phyloP scores from a whole-genome alignment of 208 protist genomes.

The Porcisia deanei region DNA sequence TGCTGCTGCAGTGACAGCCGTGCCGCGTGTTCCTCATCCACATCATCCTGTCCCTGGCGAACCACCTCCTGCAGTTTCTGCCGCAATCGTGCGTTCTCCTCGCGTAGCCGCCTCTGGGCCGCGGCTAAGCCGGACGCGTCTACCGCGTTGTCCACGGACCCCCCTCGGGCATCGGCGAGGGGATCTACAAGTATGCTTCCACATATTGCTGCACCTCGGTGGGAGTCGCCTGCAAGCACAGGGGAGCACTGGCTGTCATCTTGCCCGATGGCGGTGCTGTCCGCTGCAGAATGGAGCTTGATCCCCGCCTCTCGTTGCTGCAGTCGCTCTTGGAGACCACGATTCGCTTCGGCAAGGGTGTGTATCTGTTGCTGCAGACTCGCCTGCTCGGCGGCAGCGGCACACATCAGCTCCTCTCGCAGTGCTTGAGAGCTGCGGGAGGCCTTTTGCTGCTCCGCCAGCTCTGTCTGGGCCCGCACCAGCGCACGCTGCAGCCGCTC shows the following conservation, averaged over 20 bases:
- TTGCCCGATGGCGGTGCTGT: neutral
- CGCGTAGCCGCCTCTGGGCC: constrained; percentile 17
- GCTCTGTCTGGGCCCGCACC: constrained; percentile 22
- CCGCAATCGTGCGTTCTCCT: constrained; percentile 28
- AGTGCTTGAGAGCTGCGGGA: constrained; percentile 1
- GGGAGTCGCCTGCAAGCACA: neutral
- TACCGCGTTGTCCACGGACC: neutral
- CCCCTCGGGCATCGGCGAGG: neutral
- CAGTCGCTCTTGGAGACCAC: constrained; percentile 25
- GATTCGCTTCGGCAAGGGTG: constrained; percentile 20
- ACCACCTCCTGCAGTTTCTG: constrained; percentile 24
- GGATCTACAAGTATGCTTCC: neutral
- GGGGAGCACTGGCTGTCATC: neutral
- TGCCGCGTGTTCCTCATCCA: constrained; percentile 31
- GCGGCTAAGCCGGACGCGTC: neutral
- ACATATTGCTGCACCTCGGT: neutral
- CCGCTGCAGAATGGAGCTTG: neutral
- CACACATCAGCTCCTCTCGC: neutral
- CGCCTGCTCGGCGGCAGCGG: constrained; percentile 5
- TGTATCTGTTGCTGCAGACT: constrained; percentile 21
- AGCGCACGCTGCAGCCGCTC: constrained; percentile 40
- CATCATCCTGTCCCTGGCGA: constrained; percentile 29
- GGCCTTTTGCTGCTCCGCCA: constrained; percentile 21
- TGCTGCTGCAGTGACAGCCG: constrained; percentile 25
- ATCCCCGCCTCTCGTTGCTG: neutral